phyloP scores from a whole-genome alignment of 2,329 filamentous ascomycete genomes.

The Drechslera avenae region DNA sequence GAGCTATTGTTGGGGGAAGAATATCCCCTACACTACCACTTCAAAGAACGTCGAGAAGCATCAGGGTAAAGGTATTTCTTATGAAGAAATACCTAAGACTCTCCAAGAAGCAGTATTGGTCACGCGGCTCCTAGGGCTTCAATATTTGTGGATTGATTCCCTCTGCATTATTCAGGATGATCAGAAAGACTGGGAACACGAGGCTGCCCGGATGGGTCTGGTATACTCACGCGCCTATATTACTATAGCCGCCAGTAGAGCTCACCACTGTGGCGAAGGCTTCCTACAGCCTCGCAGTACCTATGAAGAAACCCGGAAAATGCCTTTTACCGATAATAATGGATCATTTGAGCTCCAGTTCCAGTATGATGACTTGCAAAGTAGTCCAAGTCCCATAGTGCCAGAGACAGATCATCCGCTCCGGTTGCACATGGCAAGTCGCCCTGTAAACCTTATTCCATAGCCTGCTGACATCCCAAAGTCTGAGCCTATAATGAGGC shows the following conservation, averaged over 20 bases:
- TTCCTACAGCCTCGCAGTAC: slow-evolving; percentile 2
- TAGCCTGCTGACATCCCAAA: background rate
- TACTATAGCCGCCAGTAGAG: slow-evolving; percentile 3
- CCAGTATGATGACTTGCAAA: slow-evolving; percentile 1
- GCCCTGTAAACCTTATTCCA: background rate
- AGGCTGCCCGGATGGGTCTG: background rate
- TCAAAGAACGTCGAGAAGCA: too few species aligned
- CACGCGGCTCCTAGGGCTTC: slow-evolving; percentile 11
- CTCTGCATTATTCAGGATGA: slow-evolving; percentile 14
- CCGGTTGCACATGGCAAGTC: background rate
- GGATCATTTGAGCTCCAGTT: slow-evolving; percentile 5
- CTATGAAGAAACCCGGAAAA: background rate
- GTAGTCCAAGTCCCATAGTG: background rate
- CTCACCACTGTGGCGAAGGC: slow-evolving; percentile 3
- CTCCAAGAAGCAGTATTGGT: slow-evolving; percentile 3
- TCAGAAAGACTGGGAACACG: background rate
- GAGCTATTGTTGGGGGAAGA: too few species aligned
- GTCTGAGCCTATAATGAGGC: slow-evolving; percentile 3
- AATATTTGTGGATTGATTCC: slow-evolving; percentile 34
- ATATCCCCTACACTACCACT: too few species aligned
- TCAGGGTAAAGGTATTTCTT: too few species aligned
- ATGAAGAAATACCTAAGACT: background rate
- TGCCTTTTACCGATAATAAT: background rate
- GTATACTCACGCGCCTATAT: background rate
- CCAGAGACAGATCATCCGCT: slow-evolving; percentile 1